These are phyloP conservation scores for Neofusicoccum ribis DNA, from an alignment of 2,329 filamentous ascomycete species.

Conservation along the genomic window DNA sequence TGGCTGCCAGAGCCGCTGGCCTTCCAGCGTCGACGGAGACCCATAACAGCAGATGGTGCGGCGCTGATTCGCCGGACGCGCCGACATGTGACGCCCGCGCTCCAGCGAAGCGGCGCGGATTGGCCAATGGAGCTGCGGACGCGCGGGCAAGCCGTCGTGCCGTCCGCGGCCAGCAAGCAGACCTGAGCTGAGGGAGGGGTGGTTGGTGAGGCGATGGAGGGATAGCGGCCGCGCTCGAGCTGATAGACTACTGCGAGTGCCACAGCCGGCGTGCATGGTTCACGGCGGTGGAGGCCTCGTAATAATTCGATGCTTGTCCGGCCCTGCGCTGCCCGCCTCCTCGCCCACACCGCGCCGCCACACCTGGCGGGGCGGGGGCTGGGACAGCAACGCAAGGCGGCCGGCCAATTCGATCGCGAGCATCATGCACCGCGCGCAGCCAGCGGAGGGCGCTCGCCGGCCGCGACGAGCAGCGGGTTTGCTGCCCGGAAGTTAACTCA, in stretches of 20 bases:
- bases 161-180: not conserved
- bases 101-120: not conserved
- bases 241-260: constrained; percentile 13
- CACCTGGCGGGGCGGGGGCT: not conserved
- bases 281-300: constrained; percentile 11
- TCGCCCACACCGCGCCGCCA: not conserved
- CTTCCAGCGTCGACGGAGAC: not conserved
- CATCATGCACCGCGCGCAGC: not conserved
- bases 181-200: not conserved
- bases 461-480: not conserved
- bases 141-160: not conserved
- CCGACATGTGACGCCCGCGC: not conserved
- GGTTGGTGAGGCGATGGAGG: not conserved
- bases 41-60: constrained; percentile 1
- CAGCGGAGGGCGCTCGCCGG: not conserved
- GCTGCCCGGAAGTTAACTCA: not conserved
- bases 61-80: not conserved
- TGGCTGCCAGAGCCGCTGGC: constrained; percentile 3
- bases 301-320: constrained; percentile 10
- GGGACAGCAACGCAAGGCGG: not conserved
- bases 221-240: constrained; percentile 1
- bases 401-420: too few species aligned
- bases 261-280: constrained; percentile 10
- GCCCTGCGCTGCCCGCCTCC: constrained; percentile 1
- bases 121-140: constrained; percentile 3